Evolutionary conservation across 2,329 filamentous ascomycete species (phyloP).

Genomic region (Diaporthe sp.): DNA sequence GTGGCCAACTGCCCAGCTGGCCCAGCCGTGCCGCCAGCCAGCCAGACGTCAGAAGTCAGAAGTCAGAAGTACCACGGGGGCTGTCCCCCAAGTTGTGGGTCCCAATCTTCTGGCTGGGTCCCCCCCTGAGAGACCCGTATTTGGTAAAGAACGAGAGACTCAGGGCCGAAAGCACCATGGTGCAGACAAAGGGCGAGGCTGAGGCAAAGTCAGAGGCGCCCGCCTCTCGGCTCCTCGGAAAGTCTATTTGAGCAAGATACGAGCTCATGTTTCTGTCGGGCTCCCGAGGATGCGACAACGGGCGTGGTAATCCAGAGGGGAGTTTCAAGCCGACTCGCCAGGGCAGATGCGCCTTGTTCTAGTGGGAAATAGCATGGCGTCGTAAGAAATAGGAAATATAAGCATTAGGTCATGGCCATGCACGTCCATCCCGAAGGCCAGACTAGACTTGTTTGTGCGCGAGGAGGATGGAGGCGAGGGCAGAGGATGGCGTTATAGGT

Average conservation of each 20-base stretch:
- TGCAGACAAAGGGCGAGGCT: slow-evolving; percentile 16
- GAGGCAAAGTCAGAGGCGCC: background rate
- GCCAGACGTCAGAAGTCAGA: background rate
- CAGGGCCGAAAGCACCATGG: background rate
- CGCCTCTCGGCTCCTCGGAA: background rate
- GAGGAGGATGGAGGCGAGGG: background rate
- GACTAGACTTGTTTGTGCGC: background rate
- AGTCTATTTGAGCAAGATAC: slow-evolving; percentile 14
- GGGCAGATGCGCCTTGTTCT: background rate
- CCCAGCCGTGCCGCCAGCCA: slow-evolving; percentile 8
- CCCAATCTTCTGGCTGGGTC: slow-evolving; percentile 31
- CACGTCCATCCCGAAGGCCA: background rate
- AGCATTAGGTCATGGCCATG: slow-evolving; percentile 7
- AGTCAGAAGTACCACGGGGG: background rate
- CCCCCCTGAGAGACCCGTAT: slow-evolving; percentile 32
- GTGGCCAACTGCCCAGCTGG: background rate
- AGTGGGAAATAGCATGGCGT: slow-evolving; percentile 23
- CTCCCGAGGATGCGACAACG: background rate
- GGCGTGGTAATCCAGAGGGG: background rate
- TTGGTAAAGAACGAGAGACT: slow-evolving; percentile 2
- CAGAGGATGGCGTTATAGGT: background rate
- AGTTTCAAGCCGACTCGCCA: background rate
- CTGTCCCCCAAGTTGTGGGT: slow-evolving; percentile 11
- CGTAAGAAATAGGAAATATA: background rate
- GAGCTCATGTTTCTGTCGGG: background rate